Percentiles rank a stretch among this genome's conserved stretches.
Conservation (phyloP, 2,329 filamentous ascomycete genomes). For the Chaetomiaceae sp. region DNA sequence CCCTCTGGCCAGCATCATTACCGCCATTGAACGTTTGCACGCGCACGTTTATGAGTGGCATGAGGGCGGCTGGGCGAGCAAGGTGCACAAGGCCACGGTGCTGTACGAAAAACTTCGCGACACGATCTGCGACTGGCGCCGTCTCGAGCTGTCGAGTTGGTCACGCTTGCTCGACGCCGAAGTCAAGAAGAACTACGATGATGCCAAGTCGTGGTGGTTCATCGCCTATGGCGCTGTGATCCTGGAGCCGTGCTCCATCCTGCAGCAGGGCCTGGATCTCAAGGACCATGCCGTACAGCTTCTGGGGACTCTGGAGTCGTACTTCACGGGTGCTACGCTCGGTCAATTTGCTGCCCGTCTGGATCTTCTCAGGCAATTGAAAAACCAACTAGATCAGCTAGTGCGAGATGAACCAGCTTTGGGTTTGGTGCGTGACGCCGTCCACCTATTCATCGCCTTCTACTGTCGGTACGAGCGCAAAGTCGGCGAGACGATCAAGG, state of each 20-base stretch:
- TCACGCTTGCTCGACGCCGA: conserved; percentile 82
- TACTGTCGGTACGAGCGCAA: conserved; percentile 64
- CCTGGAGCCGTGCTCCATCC: conserved; percentile 63
- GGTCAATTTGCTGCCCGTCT: conserved; percentile 76
- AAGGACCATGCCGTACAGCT: conserved; percentile 60
- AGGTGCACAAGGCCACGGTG: conserved; percentile 61
- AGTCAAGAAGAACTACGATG: conserved; percentile 63
- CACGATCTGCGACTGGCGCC: conserved; percentile 80
- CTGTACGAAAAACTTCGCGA: conserved; percentile 74
- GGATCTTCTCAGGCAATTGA: conserved; percentile 58
- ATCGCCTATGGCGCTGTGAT: conserved; percentile 88
- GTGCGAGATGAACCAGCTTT: conserved; percentile 53
- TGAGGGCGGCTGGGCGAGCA: conserved; percentile 74
- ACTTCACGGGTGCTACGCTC: conserved; percentile 70
- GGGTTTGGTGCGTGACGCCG: conserved; percentile 52
- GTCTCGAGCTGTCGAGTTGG: conserved; percentile 89
- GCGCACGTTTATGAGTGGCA: conserved; percentile 89
- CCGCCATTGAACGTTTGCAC: conserved; percentile 82
- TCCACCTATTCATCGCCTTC: conserved; percentile 71
- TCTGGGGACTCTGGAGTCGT: conserved; percentile 69
- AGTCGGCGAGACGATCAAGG: conserved; percentile 58
- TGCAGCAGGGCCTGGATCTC: conserved; percentile 53
- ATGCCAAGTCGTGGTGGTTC: conserved; percentile 92
- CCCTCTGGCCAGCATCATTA: conserved; percentile 79
- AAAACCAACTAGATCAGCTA: conserved; percentile 60